Base-by-base conservation (phyloP, 768 basidiomycete species). In the Cytidiella melzeri region DNA sequence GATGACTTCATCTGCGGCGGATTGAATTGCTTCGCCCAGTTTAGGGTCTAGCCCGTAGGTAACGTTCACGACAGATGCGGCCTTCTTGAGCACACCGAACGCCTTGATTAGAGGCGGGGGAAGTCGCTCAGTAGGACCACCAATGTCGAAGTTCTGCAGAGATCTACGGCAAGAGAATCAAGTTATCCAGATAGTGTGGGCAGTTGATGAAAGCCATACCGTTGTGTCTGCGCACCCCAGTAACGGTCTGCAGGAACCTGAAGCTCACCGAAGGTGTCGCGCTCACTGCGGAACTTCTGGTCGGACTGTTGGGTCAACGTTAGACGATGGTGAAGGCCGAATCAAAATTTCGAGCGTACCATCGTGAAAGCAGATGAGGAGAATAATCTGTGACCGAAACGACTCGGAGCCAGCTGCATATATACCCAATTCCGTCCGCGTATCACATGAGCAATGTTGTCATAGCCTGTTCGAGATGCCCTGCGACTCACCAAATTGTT, bases 211-310 rank as follows among this genome's bases (percentile, higher is more conserved):
- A 6, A 43, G 13, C 62, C 70, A 20, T 57, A 87, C 89, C 96
- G 78, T 64, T 98, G 95, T 12, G 96, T 99, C 69, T 98, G 96
- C 15, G 94, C 94, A 52, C 96, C 96, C 92, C 94, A 99, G 70
- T 98, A 97, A 50, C 85, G 80, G 52, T 88, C 83, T 13, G 78
- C 79, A 21, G 88, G 87, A 21, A 99, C 96, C 57, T 87, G 77
- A 36, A 99, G 80, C 53, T 93, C 90, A 27, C 96, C 96, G 65
- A 99, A 98, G 2, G 96, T 97, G 67, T 98, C 96, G 56, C 74
- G 83, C 69, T 99, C 95, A 20, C 75, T 71, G 51, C 94, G 87
- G 66, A 78, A 84, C 26, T 69, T 64, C 58, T 77, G 72, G 50
- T 76, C 72, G 24, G 73, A 67, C 73, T 75, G 46, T 4, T 28